phyloP scores from a whole-genome alignment of 306 rosid genomes.

The Cercis canadensis region DNA sequence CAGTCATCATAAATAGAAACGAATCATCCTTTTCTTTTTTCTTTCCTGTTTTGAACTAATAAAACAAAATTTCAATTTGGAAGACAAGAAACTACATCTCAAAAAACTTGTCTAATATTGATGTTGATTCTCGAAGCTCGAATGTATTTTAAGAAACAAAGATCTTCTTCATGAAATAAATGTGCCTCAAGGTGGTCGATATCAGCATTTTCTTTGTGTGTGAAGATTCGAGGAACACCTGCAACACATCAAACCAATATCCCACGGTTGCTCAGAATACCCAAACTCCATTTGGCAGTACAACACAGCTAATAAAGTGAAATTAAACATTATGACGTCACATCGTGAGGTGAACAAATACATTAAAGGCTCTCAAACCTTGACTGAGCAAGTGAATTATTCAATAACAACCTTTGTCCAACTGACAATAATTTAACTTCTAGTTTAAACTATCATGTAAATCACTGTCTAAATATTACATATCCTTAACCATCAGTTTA shows the following conservation, averaged over 20 bases:
- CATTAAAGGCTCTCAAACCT: background rate
- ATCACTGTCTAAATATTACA: background rate
- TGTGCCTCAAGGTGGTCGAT: slow-evolving; percentile 58
- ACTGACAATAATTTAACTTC: slow-evolving; percentile 2
- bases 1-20: slow-evolving; percentile 2
- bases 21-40: background rate
- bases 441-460: slow-evolving; percentile 21
- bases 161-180: slow-evolving; percentile 61
- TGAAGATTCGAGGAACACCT: slow-evolving; percentile 95
- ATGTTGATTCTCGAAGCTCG: slow-evolving; percentile 89
- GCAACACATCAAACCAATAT: slow-evolving; percentile 40
- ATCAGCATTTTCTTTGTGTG: slow-evolving; percentile 75
- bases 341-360: background rate
- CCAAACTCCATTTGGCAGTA: slow-evolving; percentile 19
- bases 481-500: slow-evolving; percentile 1
- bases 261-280: slow-evolving; percentile 22
- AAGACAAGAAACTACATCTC: slow-evolving; percentile 18
- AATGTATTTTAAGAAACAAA: slow-evolving; percentile 69
- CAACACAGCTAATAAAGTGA: background rate
- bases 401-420: slow-evolving; percentile 3
- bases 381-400: slow-evolving; percentile 16
- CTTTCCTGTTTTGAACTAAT: background rate
- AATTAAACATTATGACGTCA: too few relatives aligned
- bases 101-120: slow-evolving; percentile 89
- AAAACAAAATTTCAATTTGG: slow-evolving; percentile 26